phyloP scores from a whole-genome alignment of 2,329 filamentous ascomycete species.

The Fusarium papillatum region DNA sequence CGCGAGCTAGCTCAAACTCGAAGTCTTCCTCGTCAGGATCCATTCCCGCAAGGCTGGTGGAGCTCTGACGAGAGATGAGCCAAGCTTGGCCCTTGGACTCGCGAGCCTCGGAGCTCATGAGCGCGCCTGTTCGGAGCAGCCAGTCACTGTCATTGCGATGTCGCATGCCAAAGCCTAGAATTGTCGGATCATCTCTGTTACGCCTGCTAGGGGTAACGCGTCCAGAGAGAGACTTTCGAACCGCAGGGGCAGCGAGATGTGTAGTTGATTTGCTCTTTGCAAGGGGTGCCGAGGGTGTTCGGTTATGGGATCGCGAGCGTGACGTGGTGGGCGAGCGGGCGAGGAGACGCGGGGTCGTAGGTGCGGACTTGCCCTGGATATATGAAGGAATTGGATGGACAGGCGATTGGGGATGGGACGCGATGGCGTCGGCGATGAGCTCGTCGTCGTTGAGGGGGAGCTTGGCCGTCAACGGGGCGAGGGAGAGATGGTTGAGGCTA shows the following conservation, averaged over 20 bases:
- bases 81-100: conserved; percentile 79
- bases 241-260: conserved; percentile 57
- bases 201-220: conserved; percentile 52
- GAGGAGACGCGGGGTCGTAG: conserved; percentile 74
- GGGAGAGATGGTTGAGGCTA: conserved; percentile 71
- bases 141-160: conserved; percentile 71
- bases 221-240: conserved; percentile 44
- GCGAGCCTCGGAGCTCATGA: conserved; percentile 72
- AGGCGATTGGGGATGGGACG: conserved; percentile 43
- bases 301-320: conserved; percentile 60
- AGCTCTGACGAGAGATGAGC: conserved; percentile 75
- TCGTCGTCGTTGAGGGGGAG: conserved; percentile 70
- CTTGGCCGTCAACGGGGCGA: conserved; percentile 74
- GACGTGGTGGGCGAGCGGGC: conserved; percentile 68
- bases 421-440: conserved; percentile 53
- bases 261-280: conserved; percentile 75
- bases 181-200: conserved; percentile 42
- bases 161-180: conserved; percentile 42
- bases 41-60: conserved; percentile 70
- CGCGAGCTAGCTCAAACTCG: conserved; percentile 64
- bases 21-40: conserved; percentile 67
- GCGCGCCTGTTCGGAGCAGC: conserved; percentile 73
- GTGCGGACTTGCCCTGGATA: conserved; percentile 72
- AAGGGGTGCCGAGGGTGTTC: conserved; percentile 57
- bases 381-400: conserved; percentile 60